Base-by-base conservation (phyloP, 1,284 basidiomycete species). In the Trametes polyzona region DNA sequence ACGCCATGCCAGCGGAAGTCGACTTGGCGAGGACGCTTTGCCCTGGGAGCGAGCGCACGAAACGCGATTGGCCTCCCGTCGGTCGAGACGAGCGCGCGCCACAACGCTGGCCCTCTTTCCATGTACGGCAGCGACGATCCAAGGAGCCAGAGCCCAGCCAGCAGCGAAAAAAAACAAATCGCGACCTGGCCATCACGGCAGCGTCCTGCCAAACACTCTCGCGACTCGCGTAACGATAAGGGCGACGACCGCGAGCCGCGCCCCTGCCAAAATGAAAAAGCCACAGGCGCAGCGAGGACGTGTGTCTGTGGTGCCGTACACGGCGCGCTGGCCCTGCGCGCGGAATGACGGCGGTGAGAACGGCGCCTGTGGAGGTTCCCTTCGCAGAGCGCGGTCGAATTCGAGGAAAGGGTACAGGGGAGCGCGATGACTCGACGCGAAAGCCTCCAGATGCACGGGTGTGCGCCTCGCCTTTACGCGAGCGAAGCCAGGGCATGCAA, bases 211-310 rank as follows among this genome's bases (percentile, higher is more conserved):
- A n/a, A 26, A 39, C 24, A 24, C 39, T 8, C 12, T 9, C 19
- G 44, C n/a, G 23, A 9, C 8, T 50, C 48, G 48, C 37, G 48
- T 50, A 40, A 40, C 48, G 48, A 50, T 50, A 50, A 50, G 46
- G 35, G 27, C 33, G 26, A 47, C 23, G 24, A 29, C 26, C 24
- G 14, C 26, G n/a, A 10, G 19, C n/a, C 16, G 14, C 10, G 14
- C 37, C 37, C n/a, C 19, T 17, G 37, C 7, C 37, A 39, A 19
- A 10, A n/a, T n/a, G 16, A 19, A 6, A 39, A 10, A n/a, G 1
- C 16, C n/a, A n/a, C n/a, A 16, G 37, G n/a, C n/a, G n/a, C 16
- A n/a, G 37, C n/a, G 10, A 17, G n/a, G 37, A n/a, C 37, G 21
- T 11, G n/a, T 32, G 27, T 33, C 11, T 19, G 33, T 35, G 12